These are phyloP conservation scores for Lipomyces spencermartinsiae DNA, from an alignment of 805 yeast genomes.

Conservation along the genomic window DNA sequence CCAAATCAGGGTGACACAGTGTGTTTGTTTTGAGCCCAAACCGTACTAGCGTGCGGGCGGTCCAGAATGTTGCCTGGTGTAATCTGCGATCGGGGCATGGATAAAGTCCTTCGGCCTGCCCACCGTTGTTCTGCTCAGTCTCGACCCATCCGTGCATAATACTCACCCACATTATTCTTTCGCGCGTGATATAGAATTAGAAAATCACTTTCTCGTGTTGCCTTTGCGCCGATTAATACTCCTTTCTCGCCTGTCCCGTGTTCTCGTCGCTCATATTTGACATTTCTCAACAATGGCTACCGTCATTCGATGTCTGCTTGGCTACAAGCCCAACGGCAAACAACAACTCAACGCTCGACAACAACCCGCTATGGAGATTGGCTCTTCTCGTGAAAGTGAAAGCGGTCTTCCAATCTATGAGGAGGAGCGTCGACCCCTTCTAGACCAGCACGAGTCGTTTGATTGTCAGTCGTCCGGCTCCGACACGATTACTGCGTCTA, in stretches of 20 bases:
- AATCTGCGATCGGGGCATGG: not conserved
- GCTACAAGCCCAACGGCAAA: slow-evolving; percentile 25
- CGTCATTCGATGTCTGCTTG: slow-evolving; percentile 28
- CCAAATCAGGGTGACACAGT: not conserved
- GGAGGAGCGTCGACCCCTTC: slow-evolving; percentile 32
- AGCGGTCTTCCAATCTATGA: slow-evolving; percentile 12
- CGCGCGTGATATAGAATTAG: not conserved
- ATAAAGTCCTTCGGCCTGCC: not conserved
- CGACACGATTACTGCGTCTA: slow-evolving; percentile 17
- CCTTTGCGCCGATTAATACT: not conserved
- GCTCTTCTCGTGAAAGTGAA: slow-evolving; percentile 7
- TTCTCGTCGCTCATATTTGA: not conserved
- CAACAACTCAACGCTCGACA: not conserved
- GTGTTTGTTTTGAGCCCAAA: slow-evolving; percentile 21
- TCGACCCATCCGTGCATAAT: not conserved
- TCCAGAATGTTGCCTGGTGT: slow-evolving; percentile 5
- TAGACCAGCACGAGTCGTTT: slow-evolving; percentile 12
- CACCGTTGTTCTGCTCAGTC: not conserved
- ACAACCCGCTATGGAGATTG: not conserved
- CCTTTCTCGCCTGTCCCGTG: not conserved
- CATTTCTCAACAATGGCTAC: slow-evolving; percentile 28
- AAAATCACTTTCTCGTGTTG: not conserved
- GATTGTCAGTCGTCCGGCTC: slow-evolving; percentile 20
- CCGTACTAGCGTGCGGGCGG: slow-evolving; percentile 16
- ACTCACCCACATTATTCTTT: not conserved